These are phyloP conservation scores for Myxozyma kluyveri DNA, from an alignment of 805 yeast species.

Conservation along the genomic window DNA sequence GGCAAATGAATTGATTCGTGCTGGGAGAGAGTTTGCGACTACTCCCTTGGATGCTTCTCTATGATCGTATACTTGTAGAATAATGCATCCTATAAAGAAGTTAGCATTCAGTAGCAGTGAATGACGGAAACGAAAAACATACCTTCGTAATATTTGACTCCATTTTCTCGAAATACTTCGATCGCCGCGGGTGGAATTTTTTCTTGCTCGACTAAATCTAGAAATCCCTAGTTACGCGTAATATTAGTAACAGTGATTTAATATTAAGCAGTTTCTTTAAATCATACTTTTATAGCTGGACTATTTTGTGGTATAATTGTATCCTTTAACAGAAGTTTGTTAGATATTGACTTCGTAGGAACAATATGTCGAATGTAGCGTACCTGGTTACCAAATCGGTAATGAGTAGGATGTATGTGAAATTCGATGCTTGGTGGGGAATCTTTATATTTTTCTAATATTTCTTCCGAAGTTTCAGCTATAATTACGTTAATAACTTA, in stretches of 20 bases:
- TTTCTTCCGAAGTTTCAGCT: slow-evolving; percentile 67
- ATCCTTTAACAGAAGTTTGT: slow-evolving; percentile 44
- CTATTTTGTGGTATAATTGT: slow-evolving; percentile 79
- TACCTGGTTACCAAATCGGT: slow-evolving; percentile 77
- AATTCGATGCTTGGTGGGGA: slow-evolving; percentile 80
- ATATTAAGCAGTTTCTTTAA: not conserved
- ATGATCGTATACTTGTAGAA: slow-evolving; percentile 84
- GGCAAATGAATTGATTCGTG: not conserved
- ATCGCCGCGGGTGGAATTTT: slow-evolving; percentile 85
- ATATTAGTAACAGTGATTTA: not conserved
- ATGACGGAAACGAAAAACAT: not conserved
- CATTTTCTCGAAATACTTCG: slow-evolving; percentile 84
- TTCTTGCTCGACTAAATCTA: slow-evolving; percentile 74
- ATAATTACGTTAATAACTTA: not conserved
- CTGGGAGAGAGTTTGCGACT: not conserved
- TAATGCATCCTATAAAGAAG: slow-evolving; percentile 54
- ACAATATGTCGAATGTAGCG: slow-evolving; percentile 24
- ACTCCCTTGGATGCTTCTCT: slow-evolving; percentile 42
- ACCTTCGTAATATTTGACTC: slow-evolving; percentile 77
- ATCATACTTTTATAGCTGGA: slow-evolving; percentile 59
- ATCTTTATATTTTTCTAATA: slow-evolving; percentile 71
- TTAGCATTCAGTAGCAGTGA: not conserved
- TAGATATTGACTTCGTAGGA: not conserved
- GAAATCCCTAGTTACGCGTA: slow-evolving; percentile 45
- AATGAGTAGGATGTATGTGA: slow-evolving; percentile 89